These are phyloP conservation scores for Hymenoscyphus linearis DNA, from an alignment of 2,329 filamentous ascomycete genomes.

Conservation along the genomic window DNA sequence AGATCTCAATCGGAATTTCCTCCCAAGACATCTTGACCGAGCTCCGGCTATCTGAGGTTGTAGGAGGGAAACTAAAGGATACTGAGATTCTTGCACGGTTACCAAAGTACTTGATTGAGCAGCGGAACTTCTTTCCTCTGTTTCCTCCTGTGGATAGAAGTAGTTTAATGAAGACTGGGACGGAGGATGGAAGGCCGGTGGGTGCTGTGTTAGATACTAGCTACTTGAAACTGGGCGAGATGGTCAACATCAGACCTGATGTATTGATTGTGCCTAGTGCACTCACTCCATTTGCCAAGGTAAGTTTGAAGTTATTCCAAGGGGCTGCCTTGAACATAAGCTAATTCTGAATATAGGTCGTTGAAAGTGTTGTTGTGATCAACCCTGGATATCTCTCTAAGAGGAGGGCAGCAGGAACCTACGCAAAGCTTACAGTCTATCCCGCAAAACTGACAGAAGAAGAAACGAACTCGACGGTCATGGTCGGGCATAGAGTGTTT, in stretches of 20 bases:
- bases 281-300: constrained; percentile 82
- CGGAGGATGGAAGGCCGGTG: constrained; percentile 53
- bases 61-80: constrained; percentile 49
- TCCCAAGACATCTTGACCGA: constrained; percentile 82
- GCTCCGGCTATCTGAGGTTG: constrained; percentile 68
- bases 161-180: constrained; percentile 59
- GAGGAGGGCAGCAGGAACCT: constrained; percentile 77
- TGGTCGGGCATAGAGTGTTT: constrained; percentile 71
- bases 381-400: constrained; percentile 89
- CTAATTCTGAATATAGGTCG: constrained; percentile 53
- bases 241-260: constrained; percentile 81
- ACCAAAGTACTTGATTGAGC: constrained; percentile 75
- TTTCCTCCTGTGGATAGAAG: constrained; percentile 74
- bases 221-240: constrained; percentile 85
- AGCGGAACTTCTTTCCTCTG: constrained; percentile 84
- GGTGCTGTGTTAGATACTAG: constrained; percentile 77
- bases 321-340: not conserved
- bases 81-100: constrained; percentile 49
- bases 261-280: constrained; percentile 77
- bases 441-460: constrained; percentile 55
- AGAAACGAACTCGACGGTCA: constrained; percentile 48
- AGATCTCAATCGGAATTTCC: constrained; percentile 74
- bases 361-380: constrained; percentile 83
- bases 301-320: constrained; percentile 37
- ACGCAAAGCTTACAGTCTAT: constrained; percentile 71